phyloP scores from a whole-genome alignment of 495 filamentous ascomycete genomes.

The Penicillium canariense region DNA sequence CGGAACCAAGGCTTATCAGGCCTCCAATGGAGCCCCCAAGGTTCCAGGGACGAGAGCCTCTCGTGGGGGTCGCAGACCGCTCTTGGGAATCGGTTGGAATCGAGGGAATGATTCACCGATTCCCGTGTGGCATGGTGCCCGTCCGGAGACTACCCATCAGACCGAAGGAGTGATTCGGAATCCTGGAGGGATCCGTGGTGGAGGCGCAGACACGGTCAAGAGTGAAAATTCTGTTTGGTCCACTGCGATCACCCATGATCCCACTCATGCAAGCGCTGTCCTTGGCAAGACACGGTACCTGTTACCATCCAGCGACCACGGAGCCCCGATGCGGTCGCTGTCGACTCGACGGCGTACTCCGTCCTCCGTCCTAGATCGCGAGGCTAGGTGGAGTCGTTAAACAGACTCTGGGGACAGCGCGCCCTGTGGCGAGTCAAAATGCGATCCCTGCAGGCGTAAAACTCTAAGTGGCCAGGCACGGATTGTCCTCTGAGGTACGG shows the following conservation, averaged over 20 bases:
- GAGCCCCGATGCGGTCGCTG: too few species aligned
- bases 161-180: neutral
- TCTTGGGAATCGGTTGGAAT: constrained; percentile 21
- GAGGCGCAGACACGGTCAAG: too few species aligned
- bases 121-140: neutral
- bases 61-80: neutral
- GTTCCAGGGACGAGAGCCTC: neutral
- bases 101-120: constrained; percentile 6
- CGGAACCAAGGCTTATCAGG: constrained; percentile 12
- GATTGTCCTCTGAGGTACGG: too few species aligned
- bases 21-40: neutral
- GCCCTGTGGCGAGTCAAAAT: neutral
- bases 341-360: too few species aligned
- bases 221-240: neutral
- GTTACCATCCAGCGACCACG: too few species aligned
- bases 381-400: neutral
- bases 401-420: neutral
- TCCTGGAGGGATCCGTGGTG: too few species aligned
- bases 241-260: neutral
- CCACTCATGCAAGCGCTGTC: too few species aligned
- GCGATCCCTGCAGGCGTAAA: neutral
- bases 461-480: neutral
- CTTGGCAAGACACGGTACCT: too few species aligned
- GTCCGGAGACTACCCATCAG: too few species aligned
- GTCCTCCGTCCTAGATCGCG: too few species aligned